Percentiles rank a stretch among this genome's conserved stretches.
These are phyloP conservation scores for Gillenia trifoliata DNA, from an alignment of 306 rosid genomes.

Conservation along the genomic window DNA sequence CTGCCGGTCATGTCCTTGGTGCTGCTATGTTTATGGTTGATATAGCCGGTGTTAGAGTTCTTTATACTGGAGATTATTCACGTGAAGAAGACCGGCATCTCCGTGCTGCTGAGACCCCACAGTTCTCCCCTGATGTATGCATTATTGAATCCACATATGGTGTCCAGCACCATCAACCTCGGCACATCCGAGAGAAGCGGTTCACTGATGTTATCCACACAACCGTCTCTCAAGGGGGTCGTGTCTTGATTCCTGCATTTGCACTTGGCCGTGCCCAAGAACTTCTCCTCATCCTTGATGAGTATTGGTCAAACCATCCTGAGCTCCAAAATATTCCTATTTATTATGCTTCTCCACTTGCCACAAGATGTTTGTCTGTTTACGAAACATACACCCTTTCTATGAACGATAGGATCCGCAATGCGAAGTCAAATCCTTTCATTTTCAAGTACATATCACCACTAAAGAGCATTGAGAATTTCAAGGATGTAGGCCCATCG, in stretches of 20 bases:
- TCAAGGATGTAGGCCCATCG: constrained; percentile 82
- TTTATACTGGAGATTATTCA: constrained; percentile 96
- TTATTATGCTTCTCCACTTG: constrained; percentile 96
- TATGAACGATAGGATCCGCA: constrained; percentile 87
- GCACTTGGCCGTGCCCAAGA: constrained; percentile 98
- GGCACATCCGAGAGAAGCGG: constrained; percentile 75
- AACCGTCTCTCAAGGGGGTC: constrained; percentile 90
- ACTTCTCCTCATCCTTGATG: constrained; percentile 90
- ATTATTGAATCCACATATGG: constrained; percentile 93
- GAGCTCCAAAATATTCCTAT: constrained; percentile 88
- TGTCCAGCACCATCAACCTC: constrained; percentile 95
- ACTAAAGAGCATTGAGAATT: constrained; percentile 71
- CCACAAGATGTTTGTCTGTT: constrained; percentile 81
- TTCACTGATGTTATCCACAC: constrained; percentile 89
- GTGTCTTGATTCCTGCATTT: constrained; percentile 82
- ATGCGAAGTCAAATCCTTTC: constrained; percentile 94
- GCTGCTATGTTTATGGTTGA: constrained; percentile 99
- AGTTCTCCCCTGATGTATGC: constrained; percentile 91
- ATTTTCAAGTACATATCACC: constrained; percentile 77
- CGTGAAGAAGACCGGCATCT: constrained; percentile 98
- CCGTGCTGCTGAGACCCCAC: constrained; percentile 93
- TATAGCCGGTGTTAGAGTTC: constrained; percentile 85
- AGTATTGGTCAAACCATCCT: constrained; percentile 90
- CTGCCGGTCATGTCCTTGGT: constrained; percentile 98
- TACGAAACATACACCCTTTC: constrained; percentile 94